A percentile compares a stretch with the other conserved stretches of the same genome.
Evolutionary conservation across 2,329 filamentous ascomycete species (phyloP).

Genomic region (Aureobasidium sp.): DNA sequence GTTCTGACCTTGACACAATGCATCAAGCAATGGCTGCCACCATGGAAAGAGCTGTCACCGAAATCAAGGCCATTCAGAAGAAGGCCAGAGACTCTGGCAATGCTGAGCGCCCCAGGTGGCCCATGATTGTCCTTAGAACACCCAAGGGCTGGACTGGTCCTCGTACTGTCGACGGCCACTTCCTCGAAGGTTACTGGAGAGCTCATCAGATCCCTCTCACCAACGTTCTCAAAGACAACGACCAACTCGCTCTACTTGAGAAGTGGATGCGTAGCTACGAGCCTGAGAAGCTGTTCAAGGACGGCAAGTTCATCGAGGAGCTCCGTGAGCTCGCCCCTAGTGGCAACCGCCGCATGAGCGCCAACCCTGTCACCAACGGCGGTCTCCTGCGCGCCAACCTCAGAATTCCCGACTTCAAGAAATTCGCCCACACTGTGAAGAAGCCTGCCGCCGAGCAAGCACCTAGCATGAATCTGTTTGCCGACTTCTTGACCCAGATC

Average conservation of each 20-base stretch:
- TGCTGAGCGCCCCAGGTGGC: conserved; percentile 63
- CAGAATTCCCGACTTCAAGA: conserved; percentile 58
- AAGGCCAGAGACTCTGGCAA: conserved; percentile 61
- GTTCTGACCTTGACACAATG: conserved; percentile 63
- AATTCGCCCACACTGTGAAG: conserved; percentile 56
- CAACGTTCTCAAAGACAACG: conserved; percentile 54
- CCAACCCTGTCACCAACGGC: conserved; percentile 67
- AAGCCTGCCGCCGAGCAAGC: conserved; percentile 48
- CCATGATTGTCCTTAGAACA: conserved; percentile 67
- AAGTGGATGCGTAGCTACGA: conserved; percentile 70
- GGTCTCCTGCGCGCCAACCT: conserved; percentile 59
- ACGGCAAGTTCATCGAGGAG: conserved; percentile 54
- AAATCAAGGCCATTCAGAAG: conserved; percentile 62
- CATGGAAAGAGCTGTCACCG: conserved; percentile 59
- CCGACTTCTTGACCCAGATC: conserved; percentile 57
- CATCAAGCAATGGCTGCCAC: conserved; percentile 75
- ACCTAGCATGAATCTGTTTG: conserved; percentile 63
- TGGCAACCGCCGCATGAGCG: conserved; percentile 63
- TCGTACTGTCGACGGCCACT: conserved; percentile 60
- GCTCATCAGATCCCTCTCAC: conserved; percentile 70
- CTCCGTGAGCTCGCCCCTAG: conserved; percentile 56
- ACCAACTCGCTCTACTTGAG: conserved; percentile 59
- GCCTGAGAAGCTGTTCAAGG: conserved; percentile 60
- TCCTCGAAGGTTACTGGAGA: conserved; percentile 68
- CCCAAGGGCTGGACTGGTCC: conserved; percentile 77